Base-by-base conservation (phyloP, 176 grass and related monocot genomes). In the Zoysia pacifica region DNA sequence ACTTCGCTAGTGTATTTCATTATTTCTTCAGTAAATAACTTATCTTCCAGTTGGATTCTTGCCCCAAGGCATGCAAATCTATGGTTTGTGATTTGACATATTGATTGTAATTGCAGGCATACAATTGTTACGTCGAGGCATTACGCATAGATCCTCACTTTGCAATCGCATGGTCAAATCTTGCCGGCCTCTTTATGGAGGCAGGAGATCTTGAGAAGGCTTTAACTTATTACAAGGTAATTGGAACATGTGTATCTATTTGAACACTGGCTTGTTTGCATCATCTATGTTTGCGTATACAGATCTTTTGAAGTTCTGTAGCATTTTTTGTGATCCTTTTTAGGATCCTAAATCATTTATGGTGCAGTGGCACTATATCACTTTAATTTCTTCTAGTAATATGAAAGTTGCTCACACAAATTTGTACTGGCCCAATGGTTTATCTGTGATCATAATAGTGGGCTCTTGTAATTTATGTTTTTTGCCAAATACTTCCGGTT, bases 101-200 rank as follows among this genome's bases (percentile, higher is more conserved):
- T 45, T 80, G 65, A 28, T 61, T 73, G 9, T 77, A 67, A 42
- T 73, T 92, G 49, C 84, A 99, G 96, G 92, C 96, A 45, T 95
- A 93, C 76, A 80, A 56, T 81, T 93, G 96, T 76, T 99, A 99
- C 37, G 12, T 93, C 3, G 92, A 99, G 81, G 96, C 96, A n/a
- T 69, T 99, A 19, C 86, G 84, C 1, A 91, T 99, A 74, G 89
- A 95, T 70, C 96, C 96, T 9, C 91, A 85, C 39, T 99, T 99
- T 90, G 96, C 96, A 84, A 95, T 99, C 55, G 96, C 96, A 20
- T 99, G 96, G 96, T 99, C 92, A 50, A 99, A 99, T 55, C 88
- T 99, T 63, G 96, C 96, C 59, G 93, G 96, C 19, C 86, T 99
- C 12, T 99, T 99, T 60, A 95, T 99, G 96, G 92, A 99, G 72